These are phyloP conservation scores for Candida peoriensis DNA, from an alignment of 805 yeast genomes.

Conservation along the genomic window DNA sequence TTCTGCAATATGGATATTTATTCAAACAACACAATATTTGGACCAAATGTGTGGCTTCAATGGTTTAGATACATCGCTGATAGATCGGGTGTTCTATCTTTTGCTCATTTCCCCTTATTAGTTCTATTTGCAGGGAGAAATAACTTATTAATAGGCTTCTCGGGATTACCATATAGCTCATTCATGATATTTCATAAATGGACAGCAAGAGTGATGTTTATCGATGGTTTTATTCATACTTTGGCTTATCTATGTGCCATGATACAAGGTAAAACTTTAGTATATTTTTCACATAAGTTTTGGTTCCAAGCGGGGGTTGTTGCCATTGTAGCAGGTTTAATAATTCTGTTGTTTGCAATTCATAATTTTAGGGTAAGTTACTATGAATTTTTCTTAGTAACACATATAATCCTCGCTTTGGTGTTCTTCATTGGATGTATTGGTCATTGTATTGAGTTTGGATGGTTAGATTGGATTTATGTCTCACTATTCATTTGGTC, in stretches of 20 bases:
- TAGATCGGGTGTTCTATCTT: slow-evolving; percentile 23
- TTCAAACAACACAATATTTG: slow-evolving; percentile 16
- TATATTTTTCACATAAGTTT: background rate
- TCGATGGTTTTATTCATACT: slow-evolving; percentile 43
- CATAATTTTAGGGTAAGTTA: slow-evolving; percentile 44
- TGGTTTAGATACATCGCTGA: slow-evolving; percentile 12
- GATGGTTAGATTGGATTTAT: slow-evolving; percentile 50
- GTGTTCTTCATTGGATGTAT: slow-evolving; percentile 50
- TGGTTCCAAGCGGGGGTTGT: slow-evolving; percentile 19
- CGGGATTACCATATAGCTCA: slow-evolving; percentile 60
- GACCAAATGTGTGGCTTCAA: slow-evolving; percentile 8
- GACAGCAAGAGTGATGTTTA: slow-evolving; percentile 43
- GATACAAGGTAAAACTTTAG: background rate
- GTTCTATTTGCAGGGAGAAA: slow-evolving; percentile 69
- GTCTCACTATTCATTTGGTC: slow-evolving; percentile 25
- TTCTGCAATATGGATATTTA: slow-evolving; percentile 9
- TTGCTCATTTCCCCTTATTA: slow-evolving; percentile 46
- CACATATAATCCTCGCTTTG: slow-evolving; percentile 54
- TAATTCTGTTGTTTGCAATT: slow-evolving; percentile 15
- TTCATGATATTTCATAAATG: slow-evolving; percentile 68
- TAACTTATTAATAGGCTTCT: slow-evolving; percentile 53
- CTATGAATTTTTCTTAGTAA: slow-evolving; percentile 57
- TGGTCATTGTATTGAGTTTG: slow-evolving; percentile 49
- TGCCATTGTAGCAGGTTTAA: slow-evolving; percentile 8
- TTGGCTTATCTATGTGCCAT: slow-evolving; percentile 19